Evolutionary conservation across 2,329 filamentous ascomycete species (phyloP), one percentile per base, ranked within the genome.

Genomic region (Pezicula neosporulosa): DNA sequence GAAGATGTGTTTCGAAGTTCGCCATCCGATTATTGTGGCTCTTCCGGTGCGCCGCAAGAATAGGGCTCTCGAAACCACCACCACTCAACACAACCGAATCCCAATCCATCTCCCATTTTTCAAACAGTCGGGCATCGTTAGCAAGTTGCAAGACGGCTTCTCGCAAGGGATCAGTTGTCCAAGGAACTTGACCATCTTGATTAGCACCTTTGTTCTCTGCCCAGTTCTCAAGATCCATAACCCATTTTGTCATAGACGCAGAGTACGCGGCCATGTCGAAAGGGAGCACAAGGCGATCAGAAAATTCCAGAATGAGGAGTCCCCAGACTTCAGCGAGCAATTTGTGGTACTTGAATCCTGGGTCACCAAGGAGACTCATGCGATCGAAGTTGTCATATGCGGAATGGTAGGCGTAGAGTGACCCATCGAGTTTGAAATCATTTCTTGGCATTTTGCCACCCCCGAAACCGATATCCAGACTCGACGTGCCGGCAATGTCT

Each of bases 301-400:
- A 78, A 12, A 97, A 78, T 62, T 97, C 92, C 18, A 97, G 81
- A 48, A 94, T 80, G n/a, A 97, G 74, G 3, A 97, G 76, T 1
- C 84, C 84, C 70, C 90, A 86, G 38, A 97, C 76, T 69, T 97
- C 85, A 10, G 83, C 89, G 53, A 97, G 80, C 6, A 88, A 71
- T 38, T 77, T 80, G 71, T 97, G 94, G 65, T 96, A 94, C 10
- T 78, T 69, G 64, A 96, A 96, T 1, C 81, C 85, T 0, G 90
- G 90, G 66, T 99, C 94, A 19, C 89, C 86, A 53, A 89, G 83
- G 36, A 78, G 79, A 24, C 85, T 76, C 79, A 97, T 90, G 85
- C 90, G 93, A 42, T 91, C 86, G 61, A 89, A 92, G 49, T 85
- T 95, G 65, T 97, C 93, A 70, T 96, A 95, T 70, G 88, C 94